These are phyloP conservation scores for Erysiphe neolycopersici DNA, from an alignment of 2,329 filamentous ascomycete species.

Conservation along the genomic window DNA sequence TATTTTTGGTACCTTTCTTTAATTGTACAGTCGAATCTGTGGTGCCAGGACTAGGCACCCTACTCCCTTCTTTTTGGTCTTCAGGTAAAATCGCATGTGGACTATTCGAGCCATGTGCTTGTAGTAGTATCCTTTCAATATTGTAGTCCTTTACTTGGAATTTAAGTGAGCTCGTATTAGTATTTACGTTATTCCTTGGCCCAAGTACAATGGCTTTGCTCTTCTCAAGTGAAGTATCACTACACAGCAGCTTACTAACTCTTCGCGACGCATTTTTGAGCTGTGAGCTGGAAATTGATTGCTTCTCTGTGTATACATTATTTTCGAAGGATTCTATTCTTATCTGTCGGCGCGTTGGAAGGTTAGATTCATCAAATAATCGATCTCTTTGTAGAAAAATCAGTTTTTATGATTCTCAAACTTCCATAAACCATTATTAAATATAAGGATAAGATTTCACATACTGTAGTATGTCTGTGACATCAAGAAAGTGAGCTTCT, in stretches of 20 bases:
- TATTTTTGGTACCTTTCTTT: too few species aligned
- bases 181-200: constrained; percentile 5
- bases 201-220: constrained; percentile 8
- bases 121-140: constrained; percentile 4
- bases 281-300: too few species aligned
- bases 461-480: constrained; percentile 32
- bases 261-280: constrained; percentile 2
- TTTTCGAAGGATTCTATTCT: constrained; percentile 19
- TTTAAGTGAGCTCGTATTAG: background rate
- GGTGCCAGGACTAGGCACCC: too few species aligned
- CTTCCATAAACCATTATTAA: background rate
- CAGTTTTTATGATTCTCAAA: background rate
- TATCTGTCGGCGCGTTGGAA: constrained; percentile 22
- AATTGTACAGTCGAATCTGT: too few species aligned
- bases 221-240: constrained; percentile 9
- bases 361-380: constrained; percentile 24
- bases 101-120: constrained; percentile 3
- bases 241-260: constrained; percentile 6
- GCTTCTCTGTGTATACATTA: background rate
- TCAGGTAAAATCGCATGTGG: too few species aligned
- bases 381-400: constrained; percentile 16
- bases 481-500: constrained; percentile 29
- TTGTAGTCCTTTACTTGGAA: background rate
- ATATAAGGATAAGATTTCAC: constrained; percentile 14
- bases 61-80: too few species aligned